Evolutionary conservation across 306 rosid genomes (phyloP).

Genomic region (Vigna angularis): DNA sequence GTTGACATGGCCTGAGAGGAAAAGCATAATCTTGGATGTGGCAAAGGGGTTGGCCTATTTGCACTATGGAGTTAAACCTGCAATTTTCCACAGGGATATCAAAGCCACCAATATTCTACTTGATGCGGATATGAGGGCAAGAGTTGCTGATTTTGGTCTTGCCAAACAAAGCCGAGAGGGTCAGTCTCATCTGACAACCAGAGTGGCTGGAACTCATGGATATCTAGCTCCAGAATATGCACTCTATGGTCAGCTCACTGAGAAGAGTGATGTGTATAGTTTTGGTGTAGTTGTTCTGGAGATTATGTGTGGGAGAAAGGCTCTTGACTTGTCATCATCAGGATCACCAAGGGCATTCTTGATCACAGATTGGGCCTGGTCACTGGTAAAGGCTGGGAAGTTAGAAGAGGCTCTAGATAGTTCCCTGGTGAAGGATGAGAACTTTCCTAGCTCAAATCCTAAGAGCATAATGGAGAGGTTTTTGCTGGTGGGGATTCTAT

Average conservation of each 20-base stretch:
- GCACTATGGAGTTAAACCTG: slow-evolving; percentile 95
- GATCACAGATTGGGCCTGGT: slow-evolving; percentile 99
- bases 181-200: slow-evolving; percentile 95
- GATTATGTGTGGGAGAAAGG: slow-evolving; percentile 97
- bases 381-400: slow-evolving; percentile 77
- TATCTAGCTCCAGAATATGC: slow-evolving; percentile 97
- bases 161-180: slow-evolving; percentile 93
- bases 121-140: slow-evolving; percentile 86
- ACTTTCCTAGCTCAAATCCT: slow-evolving; percentile 66
- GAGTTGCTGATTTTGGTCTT: slow-evolving; percentile 97
- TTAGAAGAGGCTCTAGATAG: slow-evolving; percentile 68
- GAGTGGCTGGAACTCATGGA: slow-evolving; percentile 99
- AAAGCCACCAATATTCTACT: slow-evolving; percentile 92
- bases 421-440: slow-evolving; percentile 61
- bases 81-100: slow-evolving; percentile 91
- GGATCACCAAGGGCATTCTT: slow-evolving; percentile 72
- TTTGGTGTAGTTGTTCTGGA: slow-evolving; percentile 98
- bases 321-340: slow-evolving; percentile 78
- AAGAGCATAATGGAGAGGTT: slow-evolving; percentile 91
- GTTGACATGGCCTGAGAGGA: slow-evolving; percentile 95
- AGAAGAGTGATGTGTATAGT: slow-evolving; percentile 97
- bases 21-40: slow-evolving; percentile 86
- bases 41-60: slow-evolving; percentile 89
- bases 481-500: slow-evolving; percentile 83
- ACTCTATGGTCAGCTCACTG: slow-evolving; percentile 92